Conservation (phyloP, 2,329 filamentous ascomycete species). For the Sphaerulina vaccinii region DNA sequence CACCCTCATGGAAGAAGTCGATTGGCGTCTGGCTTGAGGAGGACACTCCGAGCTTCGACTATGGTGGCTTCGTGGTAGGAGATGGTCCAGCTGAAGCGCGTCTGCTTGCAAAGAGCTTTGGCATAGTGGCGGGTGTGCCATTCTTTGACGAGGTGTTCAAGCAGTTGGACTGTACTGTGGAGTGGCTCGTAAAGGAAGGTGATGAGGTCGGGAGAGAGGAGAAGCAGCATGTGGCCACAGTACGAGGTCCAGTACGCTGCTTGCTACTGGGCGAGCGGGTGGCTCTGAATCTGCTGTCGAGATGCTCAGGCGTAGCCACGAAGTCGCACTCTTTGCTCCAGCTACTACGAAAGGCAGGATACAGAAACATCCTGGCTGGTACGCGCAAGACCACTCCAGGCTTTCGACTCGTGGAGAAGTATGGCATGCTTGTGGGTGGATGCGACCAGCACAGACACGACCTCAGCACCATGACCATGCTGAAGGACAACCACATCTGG, state of each 20-base stretch:
- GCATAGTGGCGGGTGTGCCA: conserved; percentile 84
- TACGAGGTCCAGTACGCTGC: conserved; percentile 77
- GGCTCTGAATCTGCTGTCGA: conserved; percentile 82
- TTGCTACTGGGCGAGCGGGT: conserved; percentile 91
- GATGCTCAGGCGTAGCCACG: conserved; percentile 88
- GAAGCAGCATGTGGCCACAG: conserved; percentile 71
- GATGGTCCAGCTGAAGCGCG: conserved; percentile 53
- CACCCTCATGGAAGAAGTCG: conserved; percentile 77
- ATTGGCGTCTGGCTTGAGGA: conserved; percentile 87
- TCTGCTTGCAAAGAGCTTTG: conserved; percentile 61
- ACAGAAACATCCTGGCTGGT: conserved; percentile 80
- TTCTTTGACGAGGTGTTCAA: conserved; percentile 94
- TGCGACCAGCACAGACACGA: conserved; percentile 91
- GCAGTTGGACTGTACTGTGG: conserved; percentile 84
- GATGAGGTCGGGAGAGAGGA: conserved; percentile 61
- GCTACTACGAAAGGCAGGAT: conserved; percentile 63
- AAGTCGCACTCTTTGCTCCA: conserved; percentile 51
- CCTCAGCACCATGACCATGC: conserved; percentile 88
- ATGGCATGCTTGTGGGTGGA: conserved; percentile 92
- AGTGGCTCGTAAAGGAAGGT: conserved; percentile 84
- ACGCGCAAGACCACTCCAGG: conserved; percentile 97
- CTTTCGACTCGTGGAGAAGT: conserved; percentile 94
- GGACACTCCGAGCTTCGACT: conserved; percentile 95
- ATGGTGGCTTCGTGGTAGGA: conserved; percentile 94
- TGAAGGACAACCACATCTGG: conserved; percentile 99